Percentiles rank a stretch among this genome's conserved stretches.
Evolutionary conservation across 495 filamentous ascomycete genomes (phyloP).

Genomic region (Pyrenopolyporus hunteri): DNA sequence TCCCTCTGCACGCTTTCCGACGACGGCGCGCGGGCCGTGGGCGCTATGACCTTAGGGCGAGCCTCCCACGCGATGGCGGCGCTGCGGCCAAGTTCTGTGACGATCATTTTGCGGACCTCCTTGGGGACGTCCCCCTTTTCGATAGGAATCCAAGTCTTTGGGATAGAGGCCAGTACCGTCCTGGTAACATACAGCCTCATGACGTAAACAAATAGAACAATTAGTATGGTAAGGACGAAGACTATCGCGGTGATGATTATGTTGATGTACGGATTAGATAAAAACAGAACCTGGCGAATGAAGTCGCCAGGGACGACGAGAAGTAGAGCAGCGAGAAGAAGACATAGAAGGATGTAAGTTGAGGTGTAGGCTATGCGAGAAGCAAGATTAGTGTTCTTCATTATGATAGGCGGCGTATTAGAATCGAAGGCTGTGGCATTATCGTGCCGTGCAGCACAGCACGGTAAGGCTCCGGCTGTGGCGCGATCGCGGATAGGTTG

Average conservation of each 20-base stretch:
- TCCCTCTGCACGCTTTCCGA: slow-evolving; percentile 13
- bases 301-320: slow-evolving; percentile 83
- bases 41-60: slow-evolving; percentile 63
- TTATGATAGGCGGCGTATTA: slow-evolving; percentile 28
- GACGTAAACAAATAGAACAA: slow-evolving; percentile 79
- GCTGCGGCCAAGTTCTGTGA: slow-evolving; percentile 71
- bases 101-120: slow-evolving; percentile 75
- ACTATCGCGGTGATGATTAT: slow-evolving; percentile 82
- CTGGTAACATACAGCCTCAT: slow-evolving; percentile 88
- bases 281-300: slow-evolving; percentile 75
- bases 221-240: slow-evolving; percentile 74
- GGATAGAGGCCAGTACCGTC: slow-evolving; percentile 77
- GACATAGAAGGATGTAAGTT: slow-evolving; percentile 76
- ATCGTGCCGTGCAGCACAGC: slow-evolving; percentile 13
- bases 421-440: slow-evolving; percentile 11
- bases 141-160: slow-evolving; percentile 80
- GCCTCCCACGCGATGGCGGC: slow-evolving; percentile 82
- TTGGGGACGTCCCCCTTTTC: slow-evolving; percentile 78
- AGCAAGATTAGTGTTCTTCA: slow-evolving; percentile 49
- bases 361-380: slow-evolving; percentile 83
- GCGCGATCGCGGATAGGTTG: slow-evolving; percentile 20
- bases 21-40: slow-evolving; percentile 24
- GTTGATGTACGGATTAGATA: slow-evolving; percentile 68
- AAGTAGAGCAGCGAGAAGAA: slow-evolving; percentile 73
- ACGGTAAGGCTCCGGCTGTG: slow-evolving; percentile 25